Percentiles rank a stretch among this genome's conserved stretches.
Evolutionary conservation across 2,329 filamentous ascomycete species (phyloP).

Genomic region (Exophiala xenobiotica): DNA sequence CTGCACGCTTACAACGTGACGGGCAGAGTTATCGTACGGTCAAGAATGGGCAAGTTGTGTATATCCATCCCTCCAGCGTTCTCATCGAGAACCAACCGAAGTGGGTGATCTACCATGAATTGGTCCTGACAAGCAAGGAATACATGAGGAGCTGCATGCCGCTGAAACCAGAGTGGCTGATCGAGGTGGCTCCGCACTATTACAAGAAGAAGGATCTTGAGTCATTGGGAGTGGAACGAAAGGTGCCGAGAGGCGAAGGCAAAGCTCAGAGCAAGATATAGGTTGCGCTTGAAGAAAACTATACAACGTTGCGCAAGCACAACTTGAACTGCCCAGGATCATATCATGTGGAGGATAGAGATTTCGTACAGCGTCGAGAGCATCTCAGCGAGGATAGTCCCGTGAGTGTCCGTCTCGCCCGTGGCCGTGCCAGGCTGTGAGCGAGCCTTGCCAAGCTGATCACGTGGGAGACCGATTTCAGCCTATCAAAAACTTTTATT

Average conservation of each 20-base stretch:
- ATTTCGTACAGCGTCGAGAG: not conserved
- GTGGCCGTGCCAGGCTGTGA: too few species aligned
- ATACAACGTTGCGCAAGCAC: too few species aligned
- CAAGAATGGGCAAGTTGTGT: constrained; percentile 84
- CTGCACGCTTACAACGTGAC: constrained; percentile 75
- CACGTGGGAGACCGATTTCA: not conserved
- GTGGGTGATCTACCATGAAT: constrained; percentile 81
- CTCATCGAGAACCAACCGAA: constrained; percentile 69
- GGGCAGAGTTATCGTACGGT: constrained; percentile 89
- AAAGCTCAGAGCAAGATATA: constrained; percentile 33
- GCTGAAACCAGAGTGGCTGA: constrained; percentile 78
- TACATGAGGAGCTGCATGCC: constrained; percentile 89
- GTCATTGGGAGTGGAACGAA: constrained; percentile 71
- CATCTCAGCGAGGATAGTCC: not conserved
- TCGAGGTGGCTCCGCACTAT: constrained; percentile 89
- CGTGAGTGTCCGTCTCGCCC: too few species aligned
- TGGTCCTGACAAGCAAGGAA: constrained; percentile 83
- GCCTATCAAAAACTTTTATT: constrained; percentile 2
- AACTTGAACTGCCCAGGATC: too few species aligned
- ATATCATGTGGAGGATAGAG: too few species aligned
- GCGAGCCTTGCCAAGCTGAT: not conserved
- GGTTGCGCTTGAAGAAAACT: too few species aligned
- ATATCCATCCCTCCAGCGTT: constrained; percentile 85
- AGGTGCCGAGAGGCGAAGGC: constrained; percentile 63
- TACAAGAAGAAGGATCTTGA: constrained; percentile 91